Evolutionary conservation across 352 stramenopile genomes (phyloP).

Genomic region (Phytophthora niederhauseri): DNA sequence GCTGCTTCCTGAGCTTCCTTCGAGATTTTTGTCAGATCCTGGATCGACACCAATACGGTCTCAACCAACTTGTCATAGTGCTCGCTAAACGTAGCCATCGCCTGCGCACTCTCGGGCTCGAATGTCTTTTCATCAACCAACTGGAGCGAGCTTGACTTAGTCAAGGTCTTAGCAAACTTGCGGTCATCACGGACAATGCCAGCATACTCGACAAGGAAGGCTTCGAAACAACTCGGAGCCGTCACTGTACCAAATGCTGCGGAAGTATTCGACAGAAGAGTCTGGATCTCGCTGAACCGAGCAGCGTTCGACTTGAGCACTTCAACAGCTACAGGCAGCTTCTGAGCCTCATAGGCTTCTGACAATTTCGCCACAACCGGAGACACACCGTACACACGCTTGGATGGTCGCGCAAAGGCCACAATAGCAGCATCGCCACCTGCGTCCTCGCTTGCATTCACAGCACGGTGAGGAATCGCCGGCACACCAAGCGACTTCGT

Average conservation of each 20-base stretch:
- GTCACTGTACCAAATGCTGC: slow-evolving; percentile 36
- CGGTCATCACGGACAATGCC: slow-evolving; percentile 37
- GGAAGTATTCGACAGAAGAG: slow-evolving; percentile 32
- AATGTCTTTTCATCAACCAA: slow-evolving; percentile 2
- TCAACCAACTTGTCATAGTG: slow-evolving; percentile 77
- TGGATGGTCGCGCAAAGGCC: slow-evolving; percentile 59
- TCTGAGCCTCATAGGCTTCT: slow-evolving; percentile 3
- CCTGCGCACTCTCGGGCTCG: slow-evolving; percentile 33
- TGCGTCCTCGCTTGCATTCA: slow-evolving; percentile 53
- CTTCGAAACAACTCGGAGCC: slow-evolving; percentile 41
- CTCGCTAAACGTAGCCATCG: slow-evolving; percentile 49
- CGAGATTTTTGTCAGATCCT: slow-evolving; percentile 72
- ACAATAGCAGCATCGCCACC: slow-evolving; percentile 52
- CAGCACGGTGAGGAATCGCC: slow-evolving; percentile 53
- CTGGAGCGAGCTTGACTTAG: slow-evolving; percentile 4
- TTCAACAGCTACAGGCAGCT: slow-evolving; percentile 36
- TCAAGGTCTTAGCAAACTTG: slow-evolving; percentile 46
- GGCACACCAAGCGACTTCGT: slow-evolving; percentile 57
- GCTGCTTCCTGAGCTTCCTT: slow-evolving; percentile 26
- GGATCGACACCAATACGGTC: slow-evolving; percentile 79
- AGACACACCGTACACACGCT: slow-evolving; percentile 72
- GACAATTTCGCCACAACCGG: slow-evolving; percentile 35
- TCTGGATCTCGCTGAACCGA: slow-evolving; percentile 43
- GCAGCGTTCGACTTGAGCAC: slow-evolving; percentile 41
- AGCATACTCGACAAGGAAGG: slow-evolving; percentile 35